Conservation (phyloP, 1,139 yeast genomes). For the Yarrowia galli region DNA sequence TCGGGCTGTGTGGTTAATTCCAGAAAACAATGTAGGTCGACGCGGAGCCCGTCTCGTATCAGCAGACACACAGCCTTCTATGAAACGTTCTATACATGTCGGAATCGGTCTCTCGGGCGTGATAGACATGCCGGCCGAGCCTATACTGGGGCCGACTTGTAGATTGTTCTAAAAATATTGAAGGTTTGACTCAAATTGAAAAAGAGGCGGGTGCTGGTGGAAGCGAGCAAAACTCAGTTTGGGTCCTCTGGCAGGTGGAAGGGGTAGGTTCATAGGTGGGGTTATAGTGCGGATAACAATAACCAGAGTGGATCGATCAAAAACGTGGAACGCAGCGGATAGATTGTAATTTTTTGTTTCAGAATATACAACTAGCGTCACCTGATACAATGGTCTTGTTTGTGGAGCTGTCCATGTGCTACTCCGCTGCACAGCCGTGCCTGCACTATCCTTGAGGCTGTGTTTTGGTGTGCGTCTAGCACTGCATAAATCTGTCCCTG, state of each 20-base stretch:
- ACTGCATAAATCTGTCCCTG: constrained; percentile 24
- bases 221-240: constrained; percentile 30
- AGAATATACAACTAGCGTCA: background rate
- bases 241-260: constrained; percentile 3
- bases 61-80: constrained; percentile 18
- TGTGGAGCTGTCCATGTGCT: background rate
- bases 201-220: constrained; percentile 10
- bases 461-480: constrained; percentile 23
- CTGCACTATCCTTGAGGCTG: constrained; percentile 29
- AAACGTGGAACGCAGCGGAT: background rate
- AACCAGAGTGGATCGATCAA: background rate
- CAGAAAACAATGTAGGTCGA: background rate
- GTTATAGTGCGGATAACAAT: background rate
- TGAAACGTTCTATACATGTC: constrained; percentile 23
- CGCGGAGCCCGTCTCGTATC: constrained; percentile 1
- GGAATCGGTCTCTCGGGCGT: constrained; percentile 4
- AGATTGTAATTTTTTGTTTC: background rate
- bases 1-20: constrained; percentile 4
- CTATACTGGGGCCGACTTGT: background rate
- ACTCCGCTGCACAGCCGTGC: constrained; percentile 35
- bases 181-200: constrained; percentile 12
- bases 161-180: constrained; percentile 28
- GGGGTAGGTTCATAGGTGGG: constrained; percentile 11
- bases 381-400: background rate
- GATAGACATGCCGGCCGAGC: constrained; percentile 20